A percentile compares a stretch with the other conserved stretches of the same genome.
Conservation (phyloP, 306 rosid genomes). For the Senna siamea region DNA sequence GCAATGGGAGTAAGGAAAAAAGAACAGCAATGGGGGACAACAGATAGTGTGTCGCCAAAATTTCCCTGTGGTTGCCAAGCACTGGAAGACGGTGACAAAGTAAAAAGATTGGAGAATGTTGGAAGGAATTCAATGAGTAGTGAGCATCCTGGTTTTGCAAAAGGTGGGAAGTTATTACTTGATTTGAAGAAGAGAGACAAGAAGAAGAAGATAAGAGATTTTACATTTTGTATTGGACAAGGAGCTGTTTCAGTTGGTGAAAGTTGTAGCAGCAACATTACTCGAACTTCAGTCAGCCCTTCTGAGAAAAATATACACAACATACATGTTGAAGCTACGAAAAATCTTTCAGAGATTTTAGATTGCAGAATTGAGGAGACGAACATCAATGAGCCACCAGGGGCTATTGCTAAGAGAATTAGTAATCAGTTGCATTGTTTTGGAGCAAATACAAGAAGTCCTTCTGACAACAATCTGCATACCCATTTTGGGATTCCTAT, state of each 20-base stretch:
- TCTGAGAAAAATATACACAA: conserved; percentile 41
- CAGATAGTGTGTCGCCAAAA: conserved; percentile 28
- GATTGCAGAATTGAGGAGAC: conserved; percentile 39
- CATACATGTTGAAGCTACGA: conserved; percentile 35
- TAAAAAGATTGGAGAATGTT: conserved; percentile 35
- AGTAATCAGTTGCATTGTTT: conserved; percentile 33
- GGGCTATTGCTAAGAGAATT: conserved; percentile 28
- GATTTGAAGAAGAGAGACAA: conserved; percentile 40
- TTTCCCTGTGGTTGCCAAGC: conserved; percentile 29
- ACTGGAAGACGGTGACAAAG: conserved; percentile 46
- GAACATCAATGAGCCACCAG: conserved; percentile 38
- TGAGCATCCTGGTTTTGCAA: conserved; percentile 25
- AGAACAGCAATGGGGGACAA: conserved; percentile 40
- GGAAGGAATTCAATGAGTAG: conserved; percentile 34
- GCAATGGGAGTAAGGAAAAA: conserved; percentile 55
- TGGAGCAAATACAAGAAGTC: not conserved
- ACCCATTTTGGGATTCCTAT: conserved; percentile 40
- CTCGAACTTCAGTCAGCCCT: conserved; percentile 19
- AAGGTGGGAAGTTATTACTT: conserved; percentile 28
- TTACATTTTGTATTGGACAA: conserved; percentile 41
- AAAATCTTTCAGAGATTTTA: conserved; percentile 38
- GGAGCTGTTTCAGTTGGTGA: conserved; percentile 52
- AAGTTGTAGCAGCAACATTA: conserved; percentile 36
- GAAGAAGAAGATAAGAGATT: conserved; percentile 38
- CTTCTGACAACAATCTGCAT: conserved; percentile 24